phyloP scores from a whole-genome alignment of 345 rosid species.

The Gossypium herbaceum region DNA sequence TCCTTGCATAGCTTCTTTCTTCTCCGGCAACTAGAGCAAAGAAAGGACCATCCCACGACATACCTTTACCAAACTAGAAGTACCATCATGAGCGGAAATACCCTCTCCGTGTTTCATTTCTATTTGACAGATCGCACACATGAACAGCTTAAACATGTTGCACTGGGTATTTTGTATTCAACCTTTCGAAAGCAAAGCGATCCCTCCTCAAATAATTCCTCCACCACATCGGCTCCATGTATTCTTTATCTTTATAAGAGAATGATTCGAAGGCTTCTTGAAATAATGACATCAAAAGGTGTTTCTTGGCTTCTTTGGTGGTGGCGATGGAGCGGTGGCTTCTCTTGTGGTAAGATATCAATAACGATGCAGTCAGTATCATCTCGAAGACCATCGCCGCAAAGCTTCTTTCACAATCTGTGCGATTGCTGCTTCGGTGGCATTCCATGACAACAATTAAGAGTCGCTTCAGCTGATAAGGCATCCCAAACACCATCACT shows the following conservation, averaged over 20 bases:
- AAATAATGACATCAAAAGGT: constrained; percentile 82
- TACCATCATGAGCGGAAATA: constrained; percentile 73
- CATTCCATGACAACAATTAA: constrained; percentile 92
- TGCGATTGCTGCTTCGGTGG: constrained; percentile 82
- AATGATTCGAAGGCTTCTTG: constrained; percentile 76
- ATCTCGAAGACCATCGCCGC: constrained; percentile 84
- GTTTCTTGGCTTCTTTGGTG: constrained; percentile 68
- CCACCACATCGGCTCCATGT: constrained; percentile 74
- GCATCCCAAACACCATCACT: constrained; percentile 99
- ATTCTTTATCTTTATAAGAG: constrained; percentile 59
- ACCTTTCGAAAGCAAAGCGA: constrained; percentile 99
- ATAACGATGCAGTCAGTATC: constrained; percentile 96
- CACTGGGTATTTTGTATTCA: constrained; percentile 86
- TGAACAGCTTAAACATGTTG: constrained; percentile 95
- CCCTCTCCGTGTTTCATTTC: constrained; percentile 98
- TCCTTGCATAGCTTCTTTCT: constrained; percentile 98
- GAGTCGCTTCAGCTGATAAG: constrained; percentile 67
- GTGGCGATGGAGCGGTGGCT: constrained; percentile 63
- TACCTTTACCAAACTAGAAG: constrained; percentile 51
- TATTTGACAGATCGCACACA: constrained; percentile 98
- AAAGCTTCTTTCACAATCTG: constrained; percentile 93
- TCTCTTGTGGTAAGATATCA: constrained; percentile 79
- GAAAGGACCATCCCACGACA: constrained; percentile 99
- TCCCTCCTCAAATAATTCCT: constrained; percentile 88
- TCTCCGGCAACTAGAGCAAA: constrained; percentile 92